Base-by-base conservation (phyloP, 2,329 filamentous ascomycete species). In the Ilyonectria destructans region DNA sequence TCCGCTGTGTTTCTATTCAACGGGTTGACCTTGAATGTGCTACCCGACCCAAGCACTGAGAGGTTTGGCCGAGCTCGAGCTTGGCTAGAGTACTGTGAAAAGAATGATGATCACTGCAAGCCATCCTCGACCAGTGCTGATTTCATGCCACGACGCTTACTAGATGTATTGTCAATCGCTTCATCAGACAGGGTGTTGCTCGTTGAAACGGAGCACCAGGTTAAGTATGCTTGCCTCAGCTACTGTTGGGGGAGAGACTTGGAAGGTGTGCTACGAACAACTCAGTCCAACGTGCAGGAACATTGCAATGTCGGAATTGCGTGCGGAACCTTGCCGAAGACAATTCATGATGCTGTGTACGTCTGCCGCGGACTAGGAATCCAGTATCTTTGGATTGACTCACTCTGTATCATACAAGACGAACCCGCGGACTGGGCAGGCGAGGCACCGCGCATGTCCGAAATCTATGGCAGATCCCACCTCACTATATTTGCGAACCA, bases 321-420 rank as follows among this genome's bases (percentile, higher is more conserved):
- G 15, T 43, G 15, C 12, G 12, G 23, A 35, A 15, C 21, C 9
- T 15, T 62, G 8, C 59, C 59, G 12, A 45, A 46, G 33, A 55
- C 49, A 15, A 19, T 62, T 29, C 35, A 33, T 8, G 37, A 62
- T 26, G 49, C 59, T 19, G 26, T 62, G 4, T 4, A 15, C 15
- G 29, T 62, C 19, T 62, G 59, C 21, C 49, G 35, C 12, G 59
- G 59, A 9, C 10, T 62, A 17, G 15, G n/a, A 19, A 29, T 62
- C 2, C 9, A 8, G 12, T 48, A 54, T 33, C 21, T 62, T 17
- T 62, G 59, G 59, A 43, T 62, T n/a, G 59, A 62, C 51, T 62
- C n/a, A n/a, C n/a, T n/a, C n/a, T n/a, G n/a, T n/a, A n/a, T n/a
- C n/a, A n/a, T n/a, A n/a, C n/a, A n/a, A n/a, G 59, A 62, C n/a